Evolutionary conservation across 2,329 filamentous ascomycete species (phyloP).

Genomic region (Conoideocrella luteorostrata): DNA sequence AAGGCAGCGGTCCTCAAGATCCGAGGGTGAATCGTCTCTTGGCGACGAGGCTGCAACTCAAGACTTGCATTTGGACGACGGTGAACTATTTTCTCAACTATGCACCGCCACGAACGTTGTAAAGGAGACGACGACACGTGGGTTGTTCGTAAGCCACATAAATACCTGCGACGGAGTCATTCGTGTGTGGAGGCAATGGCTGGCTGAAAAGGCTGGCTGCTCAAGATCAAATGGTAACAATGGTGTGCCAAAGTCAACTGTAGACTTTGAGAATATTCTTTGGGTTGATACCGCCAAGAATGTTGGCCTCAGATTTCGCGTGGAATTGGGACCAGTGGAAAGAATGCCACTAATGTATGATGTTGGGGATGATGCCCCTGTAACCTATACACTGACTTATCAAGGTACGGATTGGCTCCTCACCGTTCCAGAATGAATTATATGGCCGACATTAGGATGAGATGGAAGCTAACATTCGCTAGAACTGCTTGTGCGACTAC

Average conservation of each 20-base stretch:
- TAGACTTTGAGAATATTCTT: constrained; percentile 37
- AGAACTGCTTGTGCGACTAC: constrained; percentile 63
- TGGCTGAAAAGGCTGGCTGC: constrained; percentile 37
- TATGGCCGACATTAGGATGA: no score
- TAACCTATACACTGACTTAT: constrained; percentile 65
- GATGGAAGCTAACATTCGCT: no score
- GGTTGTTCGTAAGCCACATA: constrained; percentile 57
- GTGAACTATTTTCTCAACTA: constrained; percentile 70
- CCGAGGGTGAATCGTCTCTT: neutral
- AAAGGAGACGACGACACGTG: constrained; percentile 53
- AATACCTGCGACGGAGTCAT: constrained; percentile 63
- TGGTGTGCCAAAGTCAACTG: neutral
- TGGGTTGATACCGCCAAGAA: constrained; percentile 61
- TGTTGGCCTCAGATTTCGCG: constrained; percentile 63
- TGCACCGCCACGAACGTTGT: constrained; percentile 63
- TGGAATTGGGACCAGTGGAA: constrained; percentile 32
- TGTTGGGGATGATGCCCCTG: constrained; percentile 56
- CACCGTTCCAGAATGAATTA: no score
- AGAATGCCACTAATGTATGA: constrained; percentile 48
- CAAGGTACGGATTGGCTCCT: constrained; percentile 53
- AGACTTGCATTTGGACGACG: constrained; percentile 58
- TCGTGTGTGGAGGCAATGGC: constrained; percentile 67
- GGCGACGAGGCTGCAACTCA: constrained; percentile 45
- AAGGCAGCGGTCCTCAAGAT: neutral
- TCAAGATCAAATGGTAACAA: neutral